Evolutionary conservation across 306 rosid genomes (phyloP), one percentile per base, ranked within the genome.

Genomic region (Astragalus membranaceus): DNA sequence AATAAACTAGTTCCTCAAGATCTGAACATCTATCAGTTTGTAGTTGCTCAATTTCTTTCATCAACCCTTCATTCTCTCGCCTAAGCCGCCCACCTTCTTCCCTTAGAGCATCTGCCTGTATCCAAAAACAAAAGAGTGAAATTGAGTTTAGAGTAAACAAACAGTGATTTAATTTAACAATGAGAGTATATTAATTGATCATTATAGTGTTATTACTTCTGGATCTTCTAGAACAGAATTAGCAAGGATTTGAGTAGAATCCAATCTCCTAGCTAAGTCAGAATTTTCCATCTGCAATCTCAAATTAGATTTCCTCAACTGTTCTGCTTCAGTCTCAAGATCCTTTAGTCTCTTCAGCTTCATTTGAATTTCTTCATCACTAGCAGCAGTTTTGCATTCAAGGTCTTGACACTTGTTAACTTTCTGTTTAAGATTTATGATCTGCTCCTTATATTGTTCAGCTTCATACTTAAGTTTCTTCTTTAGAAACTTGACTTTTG

Each of bases 1-100:
- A 81, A 54, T 94, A 94, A 67, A 94, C 97, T 74, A 94, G 49
- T 59, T 94, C 96, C 78, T 94, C 99, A 41, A 83, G 51, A 73
- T 94, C 97, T 16, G 86, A 51, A 60, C 87, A 91, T 67, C 92
- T 74, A 73, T 84, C 85, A 6, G 83, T 71, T 75, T 83, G 75
- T 5, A 87, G 85, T 68, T 63, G 90, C 84, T 91, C 92, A 6
- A 87, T 56, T 73, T 87, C 88, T 80, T 82, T 80, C 13, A 9
- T 11, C 63, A 94, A 69, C 1, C 64, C 72, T 41, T 80, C 82
- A 2, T 91, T 94, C 63, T 82, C 83, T 75, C 11, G 75, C 56
- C 75, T 65, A 13, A 90, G 78, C 43, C 59, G 81, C 68, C 71
- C 83, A 0, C 56, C 63, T 67, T 77, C 95, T 79, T 84, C 81